A percentile compares a stretch with the other conserved stretches of the same genome.
phyloP scores from a whole-genome alignment of 1,284 basidiomycete species.

The Laetiporus sulphureus region DNA sequence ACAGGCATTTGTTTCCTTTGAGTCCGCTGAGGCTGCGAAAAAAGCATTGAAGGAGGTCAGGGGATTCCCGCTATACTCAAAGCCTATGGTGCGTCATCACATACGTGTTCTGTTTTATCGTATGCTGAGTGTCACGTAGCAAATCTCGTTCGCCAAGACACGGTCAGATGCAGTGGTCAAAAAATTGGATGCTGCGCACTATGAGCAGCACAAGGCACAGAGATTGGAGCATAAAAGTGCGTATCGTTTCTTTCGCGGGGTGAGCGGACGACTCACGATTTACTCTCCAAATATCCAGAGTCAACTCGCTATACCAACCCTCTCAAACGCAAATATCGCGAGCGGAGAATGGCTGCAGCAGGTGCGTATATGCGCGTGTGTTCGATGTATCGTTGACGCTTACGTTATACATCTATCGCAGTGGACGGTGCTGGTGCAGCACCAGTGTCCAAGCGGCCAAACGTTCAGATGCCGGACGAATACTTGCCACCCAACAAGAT shows the following conservation, averaged over 20 bases:
- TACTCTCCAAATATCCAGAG: conserved; percentile 38
- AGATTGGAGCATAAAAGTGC: conserved; percentile 81
- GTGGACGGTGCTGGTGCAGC: conserved; percentile 65
- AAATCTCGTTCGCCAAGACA: conserved; percentile 89
- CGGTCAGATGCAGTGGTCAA: conserved; percentile 88
- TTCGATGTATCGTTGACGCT: neutral
- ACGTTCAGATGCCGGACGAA: conserved; percentile 97
- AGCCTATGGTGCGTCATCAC: conserved; percentile 86
- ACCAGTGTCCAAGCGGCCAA: conserved; percentile 67
- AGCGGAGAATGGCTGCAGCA: conserved; percentile 74
- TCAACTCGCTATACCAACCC: conserved; percentile 81
- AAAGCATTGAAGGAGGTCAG: conserved; percentile 90
- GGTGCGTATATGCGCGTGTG: conserved; percentile 32
- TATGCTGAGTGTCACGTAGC: conserved; percentile 37
- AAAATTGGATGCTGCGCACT: conserved; percentile 55
- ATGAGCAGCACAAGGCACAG: conserved; percentile 70
- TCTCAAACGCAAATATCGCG: conserved; percentile 74
- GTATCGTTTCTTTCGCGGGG: conserved; percentile 20
- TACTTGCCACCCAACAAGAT: conserved; percentile 99
- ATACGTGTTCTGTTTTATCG: neutral
- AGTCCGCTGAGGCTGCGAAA: conserved; percentile 71
- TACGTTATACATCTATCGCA: conserved; percentile 22
- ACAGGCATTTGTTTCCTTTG: conserved; percentile 96
- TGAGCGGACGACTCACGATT: neutral
- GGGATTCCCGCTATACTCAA: conserved; percentile 93